Conservation (phyloP, 1,139 yeast species). For the Spencermartinsiella ligniputridi region DNA sequence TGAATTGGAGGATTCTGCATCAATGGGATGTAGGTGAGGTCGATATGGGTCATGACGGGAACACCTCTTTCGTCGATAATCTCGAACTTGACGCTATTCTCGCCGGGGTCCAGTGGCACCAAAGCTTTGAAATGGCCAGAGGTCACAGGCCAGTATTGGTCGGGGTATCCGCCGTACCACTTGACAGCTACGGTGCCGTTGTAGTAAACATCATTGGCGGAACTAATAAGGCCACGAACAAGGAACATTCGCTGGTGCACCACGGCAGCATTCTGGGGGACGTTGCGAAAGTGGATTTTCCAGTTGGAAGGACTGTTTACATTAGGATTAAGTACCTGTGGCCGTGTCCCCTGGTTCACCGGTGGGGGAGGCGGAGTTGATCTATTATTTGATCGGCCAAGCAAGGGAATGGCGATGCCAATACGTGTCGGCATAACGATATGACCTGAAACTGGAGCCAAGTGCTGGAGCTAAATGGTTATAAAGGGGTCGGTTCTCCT, state of each 20-base stretch:
- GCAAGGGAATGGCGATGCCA: too few species aligned
- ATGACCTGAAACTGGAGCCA: too few species aligned
- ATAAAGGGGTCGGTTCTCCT: too few species aligned
- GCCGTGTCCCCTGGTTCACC: constrained; percentile 4
- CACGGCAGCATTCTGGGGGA: constrained; percentile 12
- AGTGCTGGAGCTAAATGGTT: too few species aligned
- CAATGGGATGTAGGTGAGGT: constrained; percentile 54
- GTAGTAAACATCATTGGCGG: too few species aligned
- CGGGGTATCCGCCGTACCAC: too few species aligned
- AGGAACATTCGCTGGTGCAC: constrained; percentile 33
- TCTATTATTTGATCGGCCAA: too few species aligned
- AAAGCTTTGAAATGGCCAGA: constrained; percentile 70
- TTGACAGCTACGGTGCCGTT: too few species aligned
- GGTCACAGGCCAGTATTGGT: constrained; percentile 66
- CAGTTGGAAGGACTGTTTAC: neutral
- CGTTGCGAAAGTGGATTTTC: constrained; percentile 7
- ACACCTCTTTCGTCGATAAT: constrained; percentile 21
- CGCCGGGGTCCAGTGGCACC: constrained; percentile 65
- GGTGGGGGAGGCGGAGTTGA: constrained; percentile 8
- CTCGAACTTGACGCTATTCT: constrained; percentile 29
- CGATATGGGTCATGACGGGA: constrained; percentile 22
- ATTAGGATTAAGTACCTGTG: neutral
- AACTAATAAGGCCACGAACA: constrained; percentile 33
- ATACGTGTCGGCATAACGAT: too few species aligned
- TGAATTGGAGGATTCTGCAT: constrained; percentile 74